Percentiles rank a stretch among this genome's conserved stretches.
phyloP scores from a whole-genome alignment of 2,329 filamentous ascomycete genomes.

The Madurella fahalii region DNA sequence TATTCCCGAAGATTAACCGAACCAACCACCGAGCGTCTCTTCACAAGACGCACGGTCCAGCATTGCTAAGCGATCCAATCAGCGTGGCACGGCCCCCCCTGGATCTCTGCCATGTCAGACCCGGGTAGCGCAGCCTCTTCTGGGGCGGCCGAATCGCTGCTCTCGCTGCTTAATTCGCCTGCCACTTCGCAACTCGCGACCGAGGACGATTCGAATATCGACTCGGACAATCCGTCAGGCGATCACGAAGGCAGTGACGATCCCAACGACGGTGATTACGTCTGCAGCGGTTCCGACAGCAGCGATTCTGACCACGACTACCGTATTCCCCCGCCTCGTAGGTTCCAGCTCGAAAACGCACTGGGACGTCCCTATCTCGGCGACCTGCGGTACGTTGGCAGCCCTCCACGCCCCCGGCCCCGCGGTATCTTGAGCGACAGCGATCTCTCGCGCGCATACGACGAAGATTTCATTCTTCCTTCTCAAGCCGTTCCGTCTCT shows the following conservation, averaged over 20 bases:
- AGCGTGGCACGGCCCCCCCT: neutral
- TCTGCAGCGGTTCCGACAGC: no score
- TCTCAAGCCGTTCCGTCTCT: neutral
- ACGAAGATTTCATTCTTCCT: neutral
- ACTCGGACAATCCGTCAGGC: no score
- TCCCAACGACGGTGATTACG: no score
- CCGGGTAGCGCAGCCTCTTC: slow-evolving; percentile 1
- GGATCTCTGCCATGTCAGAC: neutral
- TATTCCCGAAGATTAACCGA: slow-evolving; percentile 6
- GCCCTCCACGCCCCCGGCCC: no score
- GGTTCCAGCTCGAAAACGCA: no score
- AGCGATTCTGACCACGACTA: no score
- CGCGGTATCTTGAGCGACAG: no score
- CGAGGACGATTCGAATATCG: neutral
- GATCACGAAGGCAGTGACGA: no score
- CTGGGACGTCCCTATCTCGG: no score
- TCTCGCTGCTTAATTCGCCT: neutral
- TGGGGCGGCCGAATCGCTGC: neutral
- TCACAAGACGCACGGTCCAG: neutral
- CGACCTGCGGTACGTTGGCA: no score
- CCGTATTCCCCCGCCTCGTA: no score
- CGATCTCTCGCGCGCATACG: no score
- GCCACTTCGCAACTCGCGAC: neutral
- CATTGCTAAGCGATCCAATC: slow-evolving; percentile 4
- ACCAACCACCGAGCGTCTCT: neutral